Base-by-base conservation (phyloP, 2,329 filamentous ascomycete species). In the Neonectria neomacrospora region DNA sequence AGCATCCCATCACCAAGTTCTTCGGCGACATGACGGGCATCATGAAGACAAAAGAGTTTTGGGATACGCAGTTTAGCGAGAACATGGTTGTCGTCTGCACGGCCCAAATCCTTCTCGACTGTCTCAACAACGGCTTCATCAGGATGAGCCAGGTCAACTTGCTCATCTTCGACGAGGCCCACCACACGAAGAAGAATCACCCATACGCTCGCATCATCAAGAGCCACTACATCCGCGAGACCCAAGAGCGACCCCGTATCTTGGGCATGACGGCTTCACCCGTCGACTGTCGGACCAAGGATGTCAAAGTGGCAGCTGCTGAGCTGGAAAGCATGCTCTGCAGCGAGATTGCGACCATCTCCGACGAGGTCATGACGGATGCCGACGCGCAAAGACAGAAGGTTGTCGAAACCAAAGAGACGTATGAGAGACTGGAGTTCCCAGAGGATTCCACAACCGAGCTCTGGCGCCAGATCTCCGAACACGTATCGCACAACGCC, bases 241-340 rank as follows among this genome's bases (percentile, higher is more conserved):
- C 76, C 1, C 79, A 82, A 1, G 66, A 76, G 0, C 84, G 88
- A 5, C 96, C 96, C 4, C 90, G 90, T 39, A 89, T 99, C 20
- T 91, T 99, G 68, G 95, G 95, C 26, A 97, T 98, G 95, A 99
- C 96, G 1, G 96, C 96, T 8, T 98, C 96, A 0, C 96, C 96
- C 0, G 90, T 97, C 3, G 94, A 98, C 79, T 89, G 92, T 0
- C 91, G 92, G 72, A 86, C 86, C 0, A 70, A 50, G 16, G 89
- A 97, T 67, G 85, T 97, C 28, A 82, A 83, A 16, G 82, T 87
- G 63, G 92, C 92, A 39, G 91, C 92, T 0, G 80, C 81, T 63
- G 88, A 92, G 56, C 85, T 99, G 0, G 95, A 98, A 75, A 83
- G 79, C 1, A 82, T 97, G 39, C 82, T 99, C 1, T 87, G 96